A percentile compares a stretch with the other conserved stretches of the same genome.
Conservation (phyloP, 2,329 filamentous ascomycete species). For the Periconia sp. region DNA sequence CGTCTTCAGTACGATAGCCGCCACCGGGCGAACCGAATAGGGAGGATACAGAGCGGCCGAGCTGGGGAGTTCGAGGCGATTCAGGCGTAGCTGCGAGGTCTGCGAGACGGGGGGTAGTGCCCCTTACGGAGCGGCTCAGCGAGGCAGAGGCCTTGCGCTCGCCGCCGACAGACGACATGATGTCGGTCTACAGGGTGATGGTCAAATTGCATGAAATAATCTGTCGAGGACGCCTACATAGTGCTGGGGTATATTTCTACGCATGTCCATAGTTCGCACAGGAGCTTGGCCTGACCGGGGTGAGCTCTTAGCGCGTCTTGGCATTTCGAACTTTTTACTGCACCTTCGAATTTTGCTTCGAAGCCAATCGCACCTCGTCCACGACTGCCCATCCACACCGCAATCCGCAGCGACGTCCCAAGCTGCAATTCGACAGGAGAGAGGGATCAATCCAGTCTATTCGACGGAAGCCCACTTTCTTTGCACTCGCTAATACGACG, state of each 20-base stretch:
- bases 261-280: no score
- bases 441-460: background rate
- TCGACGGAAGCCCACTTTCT: no score
- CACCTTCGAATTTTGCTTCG: conserved; percentile 2
- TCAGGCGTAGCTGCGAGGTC: conserved; percentile 45
- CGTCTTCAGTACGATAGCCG: conserved; percentile 69
- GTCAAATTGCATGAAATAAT: no score
- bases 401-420: background rate
- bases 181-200: no score
- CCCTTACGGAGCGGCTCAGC: conserved; percentile 35
- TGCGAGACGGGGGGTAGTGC: conserved; percentile 38
- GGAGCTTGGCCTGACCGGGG: no score
- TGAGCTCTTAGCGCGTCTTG: conserved; percentile 9
- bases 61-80: conserved; percentile 48
- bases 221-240: no score
- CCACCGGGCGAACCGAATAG: conserved; percentile 64
- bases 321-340: conserved; percentile 19
- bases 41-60: conserved; percentile 64
- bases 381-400: background rate
- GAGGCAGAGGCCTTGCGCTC: conserved; percentile 42
- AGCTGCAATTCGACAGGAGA: background rate
- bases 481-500: background rate
- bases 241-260: no score
- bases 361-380: conserved; percentile 1
- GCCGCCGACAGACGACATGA: conserved; percentile 22